phyloP scores from a whole-genome alignment of 176 grass and related monocot genomes.

The Guadua angustifolia region DNA sequence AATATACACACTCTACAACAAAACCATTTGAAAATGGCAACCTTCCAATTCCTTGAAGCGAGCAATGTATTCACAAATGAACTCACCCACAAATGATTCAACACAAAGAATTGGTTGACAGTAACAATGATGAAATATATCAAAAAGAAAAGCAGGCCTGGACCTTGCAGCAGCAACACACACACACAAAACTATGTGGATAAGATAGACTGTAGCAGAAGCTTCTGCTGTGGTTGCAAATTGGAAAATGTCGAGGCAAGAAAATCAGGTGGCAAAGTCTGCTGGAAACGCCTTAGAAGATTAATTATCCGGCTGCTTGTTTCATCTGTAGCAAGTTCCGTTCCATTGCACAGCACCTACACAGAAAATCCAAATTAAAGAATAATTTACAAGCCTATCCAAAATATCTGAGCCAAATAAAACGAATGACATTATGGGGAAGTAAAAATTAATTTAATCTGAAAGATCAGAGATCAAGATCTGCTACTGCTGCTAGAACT shows the following conservation, averaged over 20 bases:
- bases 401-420: neutral
- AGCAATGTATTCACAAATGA: slow-evolving; percentile 61
- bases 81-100: slow-evolving; percentile 48
- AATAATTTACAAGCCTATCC: neutral
- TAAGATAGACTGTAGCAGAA: slow-evolving; percentile 79
- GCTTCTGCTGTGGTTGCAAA: slow-evolving; percentile 88
- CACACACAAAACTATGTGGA: slow-evolving; percentile 46
- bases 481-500: neutral
- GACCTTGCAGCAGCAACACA: slow-evolving; percentile 18
- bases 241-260: slow-evolving; percentile 76
- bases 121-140: slow-evolving; percentile 53
- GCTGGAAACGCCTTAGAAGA: slow-evolving; percentile 74
- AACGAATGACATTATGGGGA: neutral
- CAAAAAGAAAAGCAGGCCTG: slow-evolving; percentile 36
- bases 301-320: slow-evolving; percentile 67
- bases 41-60: slow-evolving; percentile 42
- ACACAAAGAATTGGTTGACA: slow-evolving; percentile 64
- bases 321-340: slow-evolving; percentile 83
- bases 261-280: slow-evolving; percentile 82
- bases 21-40: slow-evolving; percentile 46
- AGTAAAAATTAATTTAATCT: neutral
- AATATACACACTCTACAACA: slow-evolving; percentile 73
- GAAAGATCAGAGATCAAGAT: neutral
- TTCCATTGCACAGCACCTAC: slow-evolving; percentile 71
- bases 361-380: neutral